Conservation (phyloP, 768 basidiomycete species). For the Hydnomerulius pinastri region DNA sequence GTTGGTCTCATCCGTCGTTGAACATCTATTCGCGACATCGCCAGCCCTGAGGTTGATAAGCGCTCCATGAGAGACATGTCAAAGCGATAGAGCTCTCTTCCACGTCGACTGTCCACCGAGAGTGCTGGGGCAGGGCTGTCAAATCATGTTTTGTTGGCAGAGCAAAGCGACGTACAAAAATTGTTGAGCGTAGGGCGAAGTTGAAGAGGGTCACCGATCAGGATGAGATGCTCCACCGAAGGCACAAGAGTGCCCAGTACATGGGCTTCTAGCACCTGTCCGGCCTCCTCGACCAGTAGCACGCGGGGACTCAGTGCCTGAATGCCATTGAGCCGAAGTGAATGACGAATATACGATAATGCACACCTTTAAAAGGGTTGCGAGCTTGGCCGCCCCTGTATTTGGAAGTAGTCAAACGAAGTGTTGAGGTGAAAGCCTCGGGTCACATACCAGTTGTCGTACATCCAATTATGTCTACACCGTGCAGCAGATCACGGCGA, state of each 20-base stretch:
- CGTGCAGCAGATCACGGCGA: constrained; percentile 52
- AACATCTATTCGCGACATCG: constrained; percentile 70
- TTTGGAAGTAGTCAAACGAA: background rate
- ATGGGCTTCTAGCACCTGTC: constrained; percentile 81
- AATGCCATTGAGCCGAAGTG: background rate
- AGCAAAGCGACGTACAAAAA: constrained; percentile 44
- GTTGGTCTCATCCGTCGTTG: constrained; percentile 76
- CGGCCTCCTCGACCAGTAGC: constrained; percentile 78
- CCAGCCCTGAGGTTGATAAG: constrained; percentile 52
- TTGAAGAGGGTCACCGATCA: constrained; percentile 81
- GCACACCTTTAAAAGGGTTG: constrained; percentile 55
- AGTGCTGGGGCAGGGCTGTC: constrained; percentile 44
- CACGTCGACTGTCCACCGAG: constrained; percentile 66
- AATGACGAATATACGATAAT: background rate
- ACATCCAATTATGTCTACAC: constrained; percentile 68
- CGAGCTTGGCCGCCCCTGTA: constrained; percentile 68
- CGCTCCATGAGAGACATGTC: constrained; percentile 81
- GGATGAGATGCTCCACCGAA: constrained; percentile 70
- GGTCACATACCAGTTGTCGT: constrained; percentile 66
- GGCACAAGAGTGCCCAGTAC: constrained; percentile 63
- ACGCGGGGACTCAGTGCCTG: constrained; percentile 63
- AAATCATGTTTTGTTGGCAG: background rate
- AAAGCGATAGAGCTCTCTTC: constrained; percentile 58
- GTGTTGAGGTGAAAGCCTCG: background rate
- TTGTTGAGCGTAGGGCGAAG: constrained; percentile 69